Percentiles rank a stretch among this genome's conserved stretches.
phyloP scores from a whole-genome alignment of 179 eudicot genomes.

The Patellifolia procumbens region DNA sequence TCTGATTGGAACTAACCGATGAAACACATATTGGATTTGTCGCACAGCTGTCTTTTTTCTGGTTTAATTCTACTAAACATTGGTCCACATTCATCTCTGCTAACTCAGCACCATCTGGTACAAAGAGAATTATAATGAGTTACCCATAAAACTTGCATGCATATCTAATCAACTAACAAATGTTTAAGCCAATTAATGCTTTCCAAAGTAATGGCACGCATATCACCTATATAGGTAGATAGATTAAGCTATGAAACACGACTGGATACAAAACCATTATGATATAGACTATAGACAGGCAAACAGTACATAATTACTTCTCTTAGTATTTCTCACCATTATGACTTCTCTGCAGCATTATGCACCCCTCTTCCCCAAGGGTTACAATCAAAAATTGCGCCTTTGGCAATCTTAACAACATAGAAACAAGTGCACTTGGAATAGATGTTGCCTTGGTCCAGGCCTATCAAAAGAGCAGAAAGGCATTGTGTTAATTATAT shows the following conservation, averaged over 20 bases:
- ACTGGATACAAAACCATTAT: not conserved
- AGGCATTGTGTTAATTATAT: not conserved
- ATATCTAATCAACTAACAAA: not conserved
- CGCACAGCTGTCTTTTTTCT: conserved; percentile 33
- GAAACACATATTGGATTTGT: conserved; percentile 55
- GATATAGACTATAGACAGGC: not conserved
- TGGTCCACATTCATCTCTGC: conserved; percentile 57
- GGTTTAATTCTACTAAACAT: conserved; percentile 46
- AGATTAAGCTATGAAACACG: not conserved
- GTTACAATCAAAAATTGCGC: conserved; percentile 71
- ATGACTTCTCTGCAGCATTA: conserved; percentile 67
- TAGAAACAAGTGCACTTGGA: conserved; percentile 68
- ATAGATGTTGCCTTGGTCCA: conserved; percentile 73
- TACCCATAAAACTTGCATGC: conserved; percentile 8
- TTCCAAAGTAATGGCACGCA: not conserved
- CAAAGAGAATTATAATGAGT: conserved; percentile 20
- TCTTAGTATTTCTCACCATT: conserved; percentile 38
- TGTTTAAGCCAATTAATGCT: not conserved
- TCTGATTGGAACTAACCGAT: conserved; percentile 44
- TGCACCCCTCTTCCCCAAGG: conserved; percentile 77
- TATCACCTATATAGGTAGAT: not conserved
- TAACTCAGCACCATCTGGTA: conserved; percentile 39
- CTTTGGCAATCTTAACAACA: conserved; percentile 63
- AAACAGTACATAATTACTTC: not conserved
- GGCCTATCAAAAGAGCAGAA: conserved; percentile 42